A percentile compares a stretch with the other conserved stretches of the same genome.
Evolutionary conservation across 2,329 filamentous ascomycete species (phyloP).

Genomic region (Anisogramma anomala): DNA sequence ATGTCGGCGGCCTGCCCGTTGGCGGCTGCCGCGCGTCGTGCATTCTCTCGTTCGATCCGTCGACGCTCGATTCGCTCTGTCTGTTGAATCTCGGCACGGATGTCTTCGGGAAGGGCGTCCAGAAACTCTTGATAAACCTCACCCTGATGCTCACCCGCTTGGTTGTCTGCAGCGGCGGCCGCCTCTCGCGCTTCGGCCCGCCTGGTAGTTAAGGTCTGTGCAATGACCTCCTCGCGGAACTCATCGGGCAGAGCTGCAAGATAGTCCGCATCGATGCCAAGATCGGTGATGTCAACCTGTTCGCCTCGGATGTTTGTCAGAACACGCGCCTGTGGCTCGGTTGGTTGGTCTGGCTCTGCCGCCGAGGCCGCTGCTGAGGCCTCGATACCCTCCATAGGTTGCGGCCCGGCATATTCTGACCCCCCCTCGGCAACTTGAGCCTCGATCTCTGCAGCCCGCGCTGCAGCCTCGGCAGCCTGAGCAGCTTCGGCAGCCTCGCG

Average conservation of each 20-base stretch:
- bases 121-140: slow-evolving; percentile 91
- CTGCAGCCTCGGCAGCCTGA: slow-evolving; percentile 35
- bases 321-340: slow-evolving; percentile 50
- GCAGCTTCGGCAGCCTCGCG: slow-evolving; percentile 50
- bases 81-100: slow-evolving; percentile 80
- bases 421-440: slow-evolving; percentile 33
- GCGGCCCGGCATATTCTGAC: slow-evolving; percentile 28
- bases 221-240: slow-evolving; percentile 88
- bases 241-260: slow-evolving; percentile 96
- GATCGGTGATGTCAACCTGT: slow-evolving; percentile 82
- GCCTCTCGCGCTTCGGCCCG: slow-evolving; percentile 63
- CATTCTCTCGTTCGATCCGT: slow-evolving; percentile 73
- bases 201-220: slow-evolving; percentile 74
- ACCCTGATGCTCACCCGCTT: slow-evolving; percentile 58
- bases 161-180: slow-evolving; percentile 35
- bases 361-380: slow-evolving; percentile 25
- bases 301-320: slow-evolving; percentile 77
- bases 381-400: slow-evolving; percentile 56
- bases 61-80: slow-evolving; percentile 84
- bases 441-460: slow-evolving; percentile 20
- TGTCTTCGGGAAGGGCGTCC: slow-evolving; percentile 79
- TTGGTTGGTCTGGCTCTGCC: slow-evolving; percentile 25
- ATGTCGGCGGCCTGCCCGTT: slow-evolving; percentile 58
- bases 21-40: slow-evolving; percentile 52
- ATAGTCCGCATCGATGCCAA: slow-evolving; percentile 91